phyloP scores from a whole-genome alignment of 116 monocot genomes.

The Dioscorea cayenensis region DNA sequence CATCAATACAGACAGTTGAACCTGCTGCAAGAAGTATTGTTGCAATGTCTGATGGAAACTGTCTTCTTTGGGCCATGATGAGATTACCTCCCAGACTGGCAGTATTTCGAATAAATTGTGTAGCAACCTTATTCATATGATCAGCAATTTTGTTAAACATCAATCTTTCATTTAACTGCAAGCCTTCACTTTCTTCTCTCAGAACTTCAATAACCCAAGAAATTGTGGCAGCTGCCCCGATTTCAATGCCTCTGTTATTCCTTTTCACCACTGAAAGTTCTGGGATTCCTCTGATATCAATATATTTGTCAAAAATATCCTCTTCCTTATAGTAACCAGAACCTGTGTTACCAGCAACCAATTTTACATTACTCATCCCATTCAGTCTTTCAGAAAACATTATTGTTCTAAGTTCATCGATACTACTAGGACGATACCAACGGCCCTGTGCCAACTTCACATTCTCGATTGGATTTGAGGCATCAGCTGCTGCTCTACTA shows the following conservation, averaged over 20 bases:
- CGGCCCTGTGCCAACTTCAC: not conserved
- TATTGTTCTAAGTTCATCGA: slow-evolving; percentile 36
- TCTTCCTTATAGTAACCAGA: slow-evolving; percentile 67
- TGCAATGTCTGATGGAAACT: slow-evolving; percentile 78
- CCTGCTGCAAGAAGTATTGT: slow-evolving; percentile 70
- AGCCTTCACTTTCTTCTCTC: slow-evolving; percentile 24
- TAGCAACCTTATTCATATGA: slow-evolving; percentile 78
- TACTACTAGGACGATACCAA: slow-evolving; percentile 47
- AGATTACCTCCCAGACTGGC: slow-evolving; percentile 87
- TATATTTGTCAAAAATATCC: slow-evolving; percentile 38
- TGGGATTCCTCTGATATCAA: slow-evolving; percentile 65
- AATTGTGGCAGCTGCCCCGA: slow-evolving; percentile 77
- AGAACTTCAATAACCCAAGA: slow-evolving; percentile 55
- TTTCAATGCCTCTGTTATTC: slow-evolving; percentile 35
- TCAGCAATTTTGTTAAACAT: slow-evolving; percentile 61
- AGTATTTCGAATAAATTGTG: slow-evolving; percentile 63
- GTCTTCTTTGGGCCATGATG: slow-evolving; percentile 69
- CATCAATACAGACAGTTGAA: slow-evolving; percentile 39
- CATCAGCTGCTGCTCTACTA: too few species aligned
- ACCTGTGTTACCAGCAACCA: slow-evolving; percentile 70
- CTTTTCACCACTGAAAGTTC: slow-evolving; percentile 46
- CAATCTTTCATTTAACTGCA: slow-evolving; percentile 3
- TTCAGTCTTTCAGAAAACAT: slow-evolving; percentile 11
- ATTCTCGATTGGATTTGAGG: too few species aligned
- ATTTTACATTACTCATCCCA: slow-evolving; percentile 22